Evolutionary conservation across 768 basidiomycete species (phyloP).

Genomic region (Panaeolus papilionaceus): DNA sequence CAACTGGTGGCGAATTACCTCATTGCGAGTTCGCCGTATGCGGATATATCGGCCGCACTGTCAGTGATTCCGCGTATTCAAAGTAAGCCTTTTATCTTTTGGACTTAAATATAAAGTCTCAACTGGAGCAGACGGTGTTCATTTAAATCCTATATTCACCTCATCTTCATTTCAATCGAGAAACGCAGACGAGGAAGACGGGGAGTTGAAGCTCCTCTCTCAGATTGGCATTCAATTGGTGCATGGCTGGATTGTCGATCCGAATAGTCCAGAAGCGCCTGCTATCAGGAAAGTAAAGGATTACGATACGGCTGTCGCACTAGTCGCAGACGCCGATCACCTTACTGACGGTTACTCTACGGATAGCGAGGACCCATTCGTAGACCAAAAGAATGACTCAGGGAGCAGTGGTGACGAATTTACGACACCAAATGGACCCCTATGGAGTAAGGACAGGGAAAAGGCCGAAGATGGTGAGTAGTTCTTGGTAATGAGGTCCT

Average conservation of each 20-base stretch:
- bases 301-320: conserved; percentile 76
- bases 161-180: conserved; percentile 69
- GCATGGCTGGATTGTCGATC: conserved; percentile 91
- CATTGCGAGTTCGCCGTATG: conserved; percentile 60
- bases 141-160: conserved; percentile 86
- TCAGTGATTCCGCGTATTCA: conserved; percentile 80
- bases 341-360: conserved; percentile 48
- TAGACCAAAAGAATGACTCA: conserved; percentile 1
- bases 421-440: no score
- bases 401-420: background rate
- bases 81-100: conserved; percentile 45
- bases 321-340: conserved; percentile 83
- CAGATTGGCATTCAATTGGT: conserved; percentile 81
- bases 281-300: conserved; percentile 61
- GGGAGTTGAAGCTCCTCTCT: conserved; percentile 86
- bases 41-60: conserved; percentile 74
- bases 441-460: conserved; percentile 56
- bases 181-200: conserved; percentile 44
- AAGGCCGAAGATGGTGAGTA: conserved; percentile 76
- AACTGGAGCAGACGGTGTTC: conserved; percentile 72
- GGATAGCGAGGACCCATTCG: conserved; percentile 39
- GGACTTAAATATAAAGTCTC: background rate
- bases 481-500: background rate
- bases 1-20: conserved; percentile 86
- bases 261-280: conserved; percentile 60